These are phyloP conservation scores for Cladosporium sp. DNA, from an alignment of 2,329 filamentous ascomycete species.

Conservation along the genomic window DNA sequence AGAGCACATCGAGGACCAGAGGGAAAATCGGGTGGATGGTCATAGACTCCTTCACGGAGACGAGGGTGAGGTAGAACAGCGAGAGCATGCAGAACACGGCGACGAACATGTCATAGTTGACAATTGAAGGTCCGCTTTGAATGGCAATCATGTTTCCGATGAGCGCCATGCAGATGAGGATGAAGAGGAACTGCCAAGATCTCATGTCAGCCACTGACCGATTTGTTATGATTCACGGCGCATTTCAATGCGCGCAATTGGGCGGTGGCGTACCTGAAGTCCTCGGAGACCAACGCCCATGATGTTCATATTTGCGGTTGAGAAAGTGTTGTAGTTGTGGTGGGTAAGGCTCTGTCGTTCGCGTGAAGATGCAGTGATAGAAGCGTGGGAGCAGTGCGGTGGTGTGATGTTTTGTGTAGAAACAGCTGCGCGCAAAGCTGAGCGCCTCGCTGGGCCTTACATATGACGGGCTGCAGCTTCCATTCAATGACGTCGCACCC, in stretches of 20 bases:
- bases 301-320: slow-evolving; percentile 16
- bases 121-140: slow-evolving; percentile 42
- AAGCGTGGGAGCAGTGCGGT: not conserved
- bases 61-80: slow-evolving; percentile 58
- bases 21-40: slow-evolving; percentile 49
- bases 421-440: not conserved
- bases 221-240: not conserved
- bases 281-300: slow-evolving; percentile 26
- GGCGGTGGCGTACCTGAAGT: slow-evolving; percentile 21
- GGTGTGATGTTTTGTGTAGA: not conserved
- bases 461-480: not conserved
- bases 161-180: slow-evolving; percentile 57
- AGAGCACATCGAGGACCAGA: slow-evolving; percentile 55
- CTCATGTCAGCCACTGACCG: not conserved
- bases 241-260: not conserved
- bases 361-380: not conserved
- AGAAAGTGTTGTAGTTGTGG: not conserved
- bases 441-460: not conserved
- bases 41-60: slow-evolving; percentile 51
- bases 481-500: not conserved
- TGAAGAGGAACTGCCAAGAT: slow-evolving; percentile 51
- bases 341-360: not conserved
- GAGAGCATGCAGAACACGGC: slow-evolving; percentile 62
- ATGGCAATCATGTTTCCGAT: slow-evolving; percentile 60
- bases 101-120: slow-evolving; percentile 66